A percentile compares a stretch with the other conserved stretches of the same genome.
Evolutionary conservation across 768 basidiomycete genomes (phyloP).

Genomic region (Sistotremastrum niveocremeum): DNA sequence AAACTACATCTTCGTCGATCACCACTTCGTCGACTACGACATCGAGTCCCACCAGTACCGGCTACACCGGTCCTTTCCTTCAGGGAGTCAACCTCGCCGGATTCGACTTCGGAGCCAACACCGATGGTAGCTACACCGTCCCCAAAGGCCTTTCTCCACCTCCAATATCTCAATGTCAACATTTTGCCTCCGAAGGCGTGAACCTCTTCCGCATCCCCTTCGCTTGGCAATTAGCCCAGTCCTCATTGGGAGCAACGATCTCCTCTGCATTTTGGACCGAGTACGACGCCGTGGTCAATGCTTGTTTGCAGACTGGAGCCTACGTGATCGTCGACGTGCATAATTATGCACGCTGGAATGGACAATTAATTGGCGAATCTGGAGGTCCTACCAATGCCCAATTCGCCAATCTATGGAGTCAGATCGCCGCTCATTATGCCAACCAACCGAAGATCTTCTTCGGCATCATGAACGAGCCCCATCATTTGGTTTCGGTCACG

Average conservation of each 20-base stretch:
- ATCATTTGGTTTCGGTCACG: slow-evolving; percentile 16
- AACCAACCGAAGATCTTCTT: slow-evolving; percentile 11
- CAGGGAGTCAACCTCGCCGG: slow-evolving; percentile 42
- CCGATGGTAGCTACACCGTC: slow-evolving; percentile 27
- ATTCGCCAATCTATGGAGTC: slow-evolving; percentile 40
- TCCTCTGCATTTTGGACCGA: slow-evolving; percentile 29
- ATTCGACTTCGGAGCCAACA: slow-evolving; percentile 41
- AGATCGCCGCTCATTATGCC: slow-evolving; percentile 37
- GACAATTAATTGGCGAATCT: slow-evolving; percentile 36
- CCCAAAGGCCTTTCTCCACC: slow-evolving; percentile 13
- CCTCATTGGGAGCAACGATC: slow-evolving; percentile 28
- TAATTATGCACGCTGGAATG: slow-evolving; percentile 47
- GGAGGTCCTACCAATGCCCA: slow-evolving; percentile 43
- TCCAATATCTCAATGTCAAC: slow-evolving; percentile 32
- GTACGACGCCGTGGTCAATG: slow-evolving; percentile 41
- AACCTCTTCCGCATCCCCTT: slow-evolving; percentile 48
- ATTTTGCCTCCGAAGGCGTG: slow-evolving; percentile 40
- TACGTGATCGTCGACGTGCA: slow-evolving; percentile 44
- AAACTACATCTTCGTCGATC: slow-evolving; percentile 1
- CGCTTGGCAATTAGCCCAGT: slow-evolving; percentile 39
- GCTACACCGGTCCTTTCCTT: slow-evolving; percentile 17
- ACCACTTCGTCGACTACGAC: slow-evolving; percentile 9
- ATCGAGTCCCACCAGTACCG: slow-evolving; percentile 3
- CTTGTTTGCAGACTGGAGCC: slow-evolving; percentile 35
- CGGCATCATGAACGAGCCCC: slow-evolving; percentile 35